These are phyloP conservation scores for Pichia scutulata DNA, from an alignment of 805 yeast species.

Conservation along the genomic window DNA sequence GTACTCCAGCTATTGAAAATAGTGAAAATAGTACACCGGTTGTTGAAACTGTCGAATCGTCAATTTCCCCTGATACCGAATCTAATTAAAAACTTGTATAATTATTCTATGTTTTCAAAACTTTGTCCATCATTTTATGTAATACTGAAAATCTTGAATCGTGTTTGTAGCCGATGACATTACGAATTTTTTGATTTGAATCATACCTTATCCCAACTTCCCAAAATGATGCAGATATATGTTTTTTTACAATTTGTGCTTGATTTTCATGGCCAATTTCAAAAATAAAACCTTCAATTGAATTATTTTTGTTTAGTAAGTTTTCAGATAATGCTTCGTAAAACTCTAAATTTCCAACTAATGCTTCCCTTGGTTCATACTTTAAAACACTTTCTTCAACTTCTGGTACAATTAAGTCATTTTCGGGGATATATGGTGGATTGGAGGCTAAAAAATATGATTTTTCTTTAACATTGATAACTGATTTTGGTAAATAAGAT, in stretches of 20 bases:
- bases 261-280: slow-evolving; percentile 68
- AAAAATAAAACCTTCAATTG: slow-evolving; percentile 56
- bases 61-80: slow-evolving; percentile 1
- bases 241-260: slow-evolving; percentile 25
- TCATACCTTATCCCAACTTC: slow-evolving; percentile 49
- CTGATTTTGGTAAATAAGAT: neutral
- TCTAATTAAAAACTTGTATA: neutral
- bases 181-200: slow-evolving; percentile 43
- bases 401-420: slow-evolving; percentile 36
- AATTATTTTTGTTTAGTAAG: slow-evolving; percentile 33
- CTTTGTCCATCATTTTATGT: slow-evolving; percentile 12
- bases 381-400: slow-evolving; percentile 57
- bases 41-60: neutral
- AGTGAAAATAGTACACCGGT: neutral
- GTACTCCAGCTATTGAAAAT: neutral
- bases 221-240: slow-evolving; percentile 8
- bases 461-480: neutral
- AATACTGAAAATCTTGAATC: slow-evolving; percentile 9
- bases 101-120: neutral
- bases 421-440: slow-evolving; percentile 75
- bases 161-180: slow-evolving; percentile 54
- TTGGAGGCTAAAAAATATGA: slow-evolving; percentile 65
- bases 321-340: slow-evolving; percentile 41
- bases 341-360: slow-evolving; percentile 72
- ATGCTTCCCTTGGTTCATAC: slow-evolving; percentile 73